Base-by-base conservation (phyloP, 768 basidiomycete species). In the Pleurotus djamor region DNA sequence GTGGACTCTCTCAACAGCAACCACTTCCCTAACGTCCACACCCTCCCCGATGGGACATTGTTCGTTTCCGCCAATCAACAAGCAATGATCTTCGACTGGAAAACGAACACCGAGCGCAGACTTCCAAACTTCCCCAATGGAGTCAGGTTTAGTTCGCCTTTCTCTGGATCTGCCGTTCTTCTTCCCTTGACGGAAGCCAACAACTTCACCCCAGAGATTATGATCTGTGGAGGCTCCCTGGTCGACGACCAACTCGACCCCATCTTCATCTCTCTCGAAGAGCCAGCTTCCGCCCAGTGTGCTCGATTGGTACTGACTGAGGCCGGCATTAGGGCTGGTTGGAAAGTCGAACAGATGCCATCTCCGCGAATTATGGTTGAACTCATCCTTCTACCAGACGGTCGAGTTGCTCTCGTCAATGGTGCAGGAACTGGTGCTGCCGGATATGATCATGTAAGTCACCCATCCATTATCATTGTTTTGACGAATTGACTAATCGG, bases 341-440 rank as follows among this genome's bases (percentile, higher is more conserved):
- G 81, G 81, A 66, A 72, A 32, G 75, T 80, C 34, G 81, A 83
- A 52, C 65, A 61, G n/a, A 76, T 83, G 74, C 69, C 78, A 4
- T 68, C 74, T 51, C 68, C 71, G 12, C 65, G 80, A n/a, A 68
- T 74, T 5, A 75, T 78, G 74, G 67, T 69, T 13, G 75, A 76
- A 52, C 63, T 73, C 59, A 61, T 76, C 6, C 64, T 75, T 4
- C 67, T 81, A 48, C 74, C 76, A 0, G 75, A 80, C 59, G 77
- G 79, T 1, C 68, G 72, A 5, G 68, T 79, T 5, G 62, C 79
- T 41, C 72, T 80, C 17, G 71, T 78, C 5, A 79, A 79, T 48
- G 80, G 80, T 9, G 80, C 71, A 7, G 60, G 50, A 49, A 78
- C 76, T 8, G 79, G 79, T 36, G 76, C 78, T 59, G 76, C 76